These are phyloP conservation scores for Grammothele lineata DNA, from an alignment of 768 basidiomycete species.

Conservation along the genomic window DNA sequence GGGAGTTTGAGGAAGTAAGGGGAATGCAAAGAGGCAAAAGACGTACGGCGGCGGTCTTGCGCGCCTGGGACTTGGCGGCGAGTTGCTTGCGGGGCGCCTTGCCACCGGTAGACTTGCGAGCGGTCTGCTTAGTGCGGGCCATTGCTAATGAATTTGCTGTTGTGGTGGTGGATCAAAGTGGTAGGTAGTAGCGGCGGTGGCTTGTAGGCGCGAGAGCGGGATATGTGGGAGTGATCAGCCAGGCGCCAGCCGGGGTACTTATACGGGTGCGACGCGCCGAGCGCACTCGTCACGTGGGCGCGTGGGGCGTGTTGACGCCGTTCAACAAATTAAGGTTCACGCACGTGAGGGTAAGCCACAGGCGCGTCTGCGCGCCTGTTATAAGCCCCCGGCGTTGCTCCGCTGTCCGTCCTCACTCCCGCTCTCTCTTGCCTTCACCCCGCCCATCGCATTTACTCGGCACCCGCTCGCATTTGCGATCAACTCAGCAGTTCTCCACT, in stretches of 20 bases:
- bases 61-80: slow-evolving; percentile 57
- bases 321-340: slow-evolving; percentile 22
- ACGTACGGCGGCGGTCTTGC: slow-evolving; percentile 50
- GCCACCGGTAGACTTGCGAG: slow-evolving; percentile 76
- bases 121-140: slow-evolving; percentile 76
- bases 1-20: neutral
- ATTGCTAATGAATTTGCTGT: slow-evolving; percentile 31
- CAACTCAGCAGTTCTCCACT: slow-evolving; percentile 3
- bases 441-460: slow-evolving; percentile 1
- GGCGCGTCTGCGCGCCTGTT: slow-evolving; percentile 12
- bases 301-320: slow-evolving; percentile 18
- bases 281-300: slow-evolving; percentile 22
- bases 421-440: slow-evolving; percentile 3
- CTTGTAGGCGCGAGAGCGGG: slow-evolving; percentile 1
- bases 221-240: slow-evolving; percentile 1
- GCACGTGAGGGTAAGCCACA: slow-evolving; percentile 13
- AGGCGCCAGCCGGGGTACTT: slow-evolving; percentile 9
- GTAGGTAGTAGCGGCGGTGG: slow-evolving; percentile 1
- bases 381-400: slow-evolving; percentile 11
- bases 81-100: slow-evolving; percentile 72
- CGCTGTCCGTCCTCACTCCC: neutral
- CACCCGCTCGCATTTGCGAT: slow-evolving; percentile 2
- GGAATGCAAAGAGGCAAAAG: neutral
- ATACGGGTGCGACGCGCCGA: slow-evolving; percentile 20
- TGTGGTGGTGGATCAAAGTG: neutral